A percentile compares a stretch with the other conserved stretches of the same genome.
Evolutionary conservation across 495 filamentous ascomycete genomes (phyloP).

Genomic region (Penicillium subrubescens): DNA sequence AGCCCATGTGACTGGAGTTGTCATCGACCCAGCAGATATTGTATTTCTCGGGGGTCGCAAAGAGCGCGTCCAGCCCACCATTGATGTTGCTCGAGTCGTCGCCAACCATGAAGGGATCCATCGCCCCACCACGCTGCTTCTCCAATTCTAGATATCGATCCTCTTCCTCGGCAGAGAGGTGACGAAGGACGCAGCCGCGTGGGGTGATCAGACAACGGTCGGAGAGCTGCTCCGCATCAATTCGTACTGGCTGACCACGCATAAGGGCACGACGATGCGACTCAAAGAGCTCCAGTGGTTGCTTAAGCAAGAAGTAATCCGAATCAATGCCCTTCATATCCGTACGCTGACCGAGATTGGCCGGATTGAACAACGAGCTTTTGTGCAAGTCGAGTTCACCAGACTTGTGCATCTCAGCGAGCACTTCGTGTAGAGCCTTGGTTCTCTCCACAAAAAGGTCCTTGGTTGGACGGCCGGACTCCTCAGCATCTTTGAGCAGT

Average conservation of each 20-base stretch:
- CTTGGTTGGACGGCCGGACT: conserved; percentile 37
- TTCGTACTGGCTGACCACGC: conserved; percentile 44
- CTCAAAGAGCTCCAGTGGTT: conserved; percentile 43
- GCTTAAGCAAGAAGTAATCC: conserved; percentile 44
- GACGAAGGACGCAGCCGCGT: conserved; percentile 74
- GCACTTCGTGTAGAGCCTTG: conserved; percentile 43
- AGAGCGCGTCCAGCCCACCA: conserved; percentile 48
- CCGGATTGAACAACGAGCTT: conserved; percentile 58
- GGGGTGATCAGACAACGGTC: conserved; percentile 69
- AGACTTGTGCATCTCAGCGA: conserved; percentile 53
- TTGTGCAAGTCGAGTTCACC: conserved; percentile 49
- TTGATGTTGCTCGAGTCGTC: conserved; percentile 43
- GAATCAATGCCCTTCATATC: conserved; percentile 52
- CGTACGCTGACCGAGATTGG: conserved; percentile 50
- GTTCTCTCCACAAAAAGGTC: conserved; percentile 47
- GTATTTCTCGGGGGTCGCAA: conserved; percentile 46
- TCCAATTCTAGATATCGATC: conserved; percentile 76
- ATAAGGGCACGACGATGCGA: conserved; percentile 44
- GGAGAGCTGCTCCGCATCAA: conserved; percentile 40
- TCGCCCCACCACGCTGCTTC: conserved; percentile 48
- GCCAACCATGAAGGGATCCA: conserved; percentile 37
- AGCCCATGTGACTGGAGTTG: conserved; percentile 22
- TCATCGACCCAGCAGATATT: conserved; percentile 49
- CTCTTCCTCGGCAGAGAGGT: conserved; percentile 75
- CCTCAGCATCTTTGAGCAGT: conserved; percentile 42